Evolutionary conservation across 306 rosid genomes (phyloP), one percentile per base, ranked within the genome.

Genomic region (Sphenostylis stenocarpa): DNA sequence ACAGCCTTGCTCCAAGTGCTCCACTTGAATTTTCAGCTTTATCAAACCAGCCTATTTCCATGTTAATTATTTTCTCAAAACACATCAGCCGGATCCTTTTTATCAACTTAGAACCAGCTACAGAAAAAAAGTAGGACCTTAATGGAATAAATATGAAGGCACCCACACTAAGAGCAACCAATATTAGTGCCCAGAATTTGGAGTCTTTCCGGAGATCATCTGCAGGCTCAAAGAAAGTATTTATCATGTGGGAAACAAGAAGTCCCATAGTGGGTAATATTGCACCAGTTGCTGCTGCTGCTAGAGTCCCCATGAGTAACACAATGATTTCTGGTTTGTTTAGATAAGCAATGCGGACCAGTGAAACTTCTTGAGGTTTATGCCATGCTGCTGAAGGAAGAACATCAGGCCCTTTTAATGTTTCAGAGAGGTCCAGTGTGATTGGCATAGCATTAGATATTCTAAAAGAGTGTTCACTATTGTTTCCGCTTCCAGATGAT

Each of bases 1-100:
- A 86, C 7, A 88, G 88, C 82, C 87, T 86, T 51, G 93, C 85
- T 70, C 90, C 88, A 49, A 86, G 56, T 48, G 82, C 78, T 57
- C 86, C 90, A 12, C 89, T 86, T 48, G 90, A 84, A 70, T 89
- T 85, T 51, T 69, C 85, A 44, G 82, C 49, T 33, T 86, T 86
- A 20, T 94, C 98, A 31, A 94, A 94, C 98, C 98, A 91, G 80
- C 91, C 81, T 14, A 84, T 77, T 75, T 89, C 90, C 90, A 86
- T 86, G 70, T 73, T 82, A 79, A 85, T 70, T 31, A 81, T 45
- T 62, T 89, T 89, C 80, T 86, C 86, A 17, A 86, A 89, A 65
- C 88, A 82, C 84, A 81, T 67, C 33, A 49, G 6, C 21, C 90
- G 34, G 38, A 89, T 73, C 65, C 93, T 75, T 67, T 70, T 73